phyloP scores from a whole-genome alignment of 202 grass and related monocot genomes.

The Setaria italica region DNA sequence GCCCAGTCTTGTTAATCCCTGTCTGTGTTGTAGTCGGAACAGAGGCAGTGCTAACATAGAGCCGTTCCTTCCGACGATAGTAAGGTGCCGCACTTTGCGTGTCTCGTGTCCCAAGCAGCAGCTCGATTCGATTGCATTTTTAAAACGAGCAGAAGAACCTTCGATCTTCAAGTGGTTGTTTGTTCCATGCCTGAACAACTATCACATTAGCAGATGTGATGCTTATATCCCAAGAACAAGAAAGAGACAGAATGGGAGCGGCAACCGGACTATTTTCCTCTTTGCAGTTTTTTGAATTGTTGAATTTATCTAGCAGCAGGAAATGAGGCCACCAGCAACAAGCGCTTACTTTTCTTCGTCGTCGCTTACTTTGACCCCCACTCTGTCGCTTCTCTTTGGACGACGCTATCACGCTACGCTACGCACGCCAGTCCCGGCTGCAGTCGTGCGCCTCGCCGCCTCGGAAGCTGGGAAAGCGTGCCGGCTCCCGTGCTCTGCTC shows the following conservation, averaged over 20 bases:
- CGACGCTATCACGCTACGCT: background rate
- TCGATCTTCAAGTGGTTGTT: background rate
- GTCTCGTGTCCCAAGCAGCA: background rate
- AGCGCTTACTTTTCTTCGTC: background rate
- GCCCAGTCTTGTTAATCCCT: no score
- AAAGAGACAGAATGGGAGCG: background rate
- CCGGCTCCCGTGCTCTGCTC: background rate
- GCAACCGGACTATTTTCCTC: background rate
- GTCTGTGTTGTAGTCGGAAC: no score
- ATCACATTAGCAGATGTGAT: background rate
- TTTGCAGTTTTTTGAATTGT: background rate
- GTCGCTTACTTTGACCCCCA: background rate
- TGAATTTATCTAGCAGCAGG: background rate
- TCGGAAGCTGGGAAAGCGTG: slow-evolving; percentile 2
- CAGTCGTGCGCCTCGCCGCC: slow-evolving; percentile 13
- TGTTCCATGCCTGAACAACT: background rate
- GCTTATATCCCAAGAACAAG: background rate
- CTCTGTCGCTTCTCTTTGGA: background rate
- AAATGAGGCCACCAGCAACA: background rate
- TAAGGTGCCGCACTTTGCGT: slow-evolving; percentile 31
- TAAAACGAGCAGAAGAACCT: background rate
- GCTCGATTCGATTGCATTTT: background rate
- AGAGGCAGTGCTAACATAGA: no score
- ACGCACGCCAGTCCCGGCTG: background rate
- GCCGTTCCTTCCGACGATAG: background rate